Conservation (phyloP, 768 basidiomycete species). For the Chalciporus piperatus region DNA sequence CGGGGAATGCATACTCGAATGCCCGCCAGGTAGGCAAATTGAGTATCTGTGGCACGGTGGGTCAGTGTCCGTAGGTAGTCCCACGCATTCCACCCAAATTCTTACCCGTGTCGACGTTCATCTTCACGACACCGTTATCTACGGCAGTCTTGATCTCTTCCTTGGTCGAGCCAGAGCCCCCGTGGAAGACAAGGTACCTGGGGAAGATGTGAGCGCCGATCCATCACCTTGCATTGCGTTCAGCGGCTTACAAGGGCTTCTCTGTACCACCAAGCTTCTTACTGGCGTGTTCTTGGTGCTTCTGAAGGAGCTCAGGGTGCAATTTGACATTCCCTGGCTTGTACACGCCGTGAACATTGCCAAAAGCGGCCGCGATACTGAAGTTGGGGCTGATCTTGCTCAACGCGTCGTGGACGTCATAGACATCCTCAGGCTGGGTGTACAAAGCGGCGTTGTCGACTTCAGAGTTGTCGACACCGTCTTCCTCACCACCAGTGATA, state of each 20-base stretch:
- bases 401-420: slow-evolving; percentile 85
- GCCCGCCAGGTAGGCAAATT: slow-evolving; percentile 87
- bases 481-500: slow-evolving; percentile 99
- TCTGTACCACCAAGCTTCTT: slow-evolving; percentile 61
- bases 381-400: slow-evolving; percentile 87
- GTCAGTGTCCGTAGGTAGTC: slow-evolving; percentile 3
- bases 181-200: slow-evolving; percentile 99
- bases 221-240: too few relatives aligned
- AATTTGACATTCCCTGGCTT: slow-evolving; percentile 97
- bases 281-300: slow-evolving; percentile 81
- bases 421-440: slow-evolving; percentile 97
- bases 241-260: slow-evolving; percentile 73
- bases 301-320: slow-evolving; percentile 84
- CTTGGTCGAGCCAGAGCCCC: slow-evolving; percentile 96
- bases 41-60: slow-evolving; percentile 53
- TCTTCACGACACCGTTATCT: slow-evolving; percentile 91
- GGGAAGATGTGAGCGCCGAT: slow-evolving; percentile 2
- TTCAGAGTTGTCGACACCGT: slow-evolving; percentile 96
- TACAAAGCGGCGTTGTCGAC: slow-evolving; percentile 94
- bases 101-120: slow-evolving; percentile 92
- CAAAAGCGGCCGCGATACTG: slow-evolving; percentile 96
- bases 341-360: slow-evolving; percentile 99
- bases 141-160: slow-evolving; percentile 95
- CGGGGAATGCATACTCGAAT: slow-evolving; percentile 56
- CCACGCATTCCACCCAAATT: neutral